Conservation (phyloP, 371 early-diverging fungal species). For the Thermomucor indicae-seudaticae region DNA sequence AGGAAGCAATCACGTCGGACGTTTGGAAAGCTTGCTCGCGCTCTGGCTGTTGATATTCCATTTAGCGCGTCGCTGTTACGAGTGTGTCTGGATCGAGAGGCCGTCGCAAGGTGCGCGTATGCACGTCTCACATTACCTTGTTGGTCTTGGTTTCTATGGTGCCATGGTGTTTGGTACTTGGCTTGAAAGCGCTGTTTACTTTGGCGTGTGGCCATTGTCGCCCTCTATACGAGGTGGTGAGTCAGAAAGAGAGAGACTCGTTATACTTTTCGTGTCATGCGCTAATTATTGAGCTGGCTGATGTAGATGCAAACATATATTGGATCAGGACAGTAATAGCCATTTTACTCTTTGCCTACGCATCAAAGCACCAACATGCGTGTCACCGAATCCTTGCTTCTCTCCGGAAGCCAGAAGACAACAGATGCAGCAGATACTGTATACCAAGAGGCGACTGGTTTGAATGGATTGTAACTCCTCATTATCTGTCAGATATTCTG, state of each 20-base stretch:
- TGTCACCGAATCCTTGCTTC: conserved; percentile 65
- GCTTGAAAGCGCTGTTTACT: conserved; percentile 33
- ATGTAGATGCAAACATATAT: neutral
- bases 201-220: conserved; percentile 17
- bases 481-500: conserved; percentile 74
- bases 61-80: conserved; percentile 58
- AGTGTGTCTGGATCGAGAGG: conserved; percentile 55
- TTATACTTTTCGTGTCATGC: no score
- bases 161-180: conserved; percentile 47
- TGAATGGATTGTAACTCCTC: conserved; percentile 59
- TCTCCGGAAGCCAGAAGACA: conserved; percentile 27
- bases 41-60: conserved; percentile 51
- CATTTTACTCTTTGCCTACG: conserved; percentile 36
- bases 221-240: neutral
- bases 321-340: conserved; percentile 6
- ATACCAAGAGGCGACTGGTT: conserved; percentile 77
- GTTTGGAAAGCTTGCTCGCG: conserved; percentile 27
- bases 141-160: conserved; percentile 68
- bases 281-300: neutral
- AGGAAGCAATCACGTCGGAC: conserved; percentile 14
- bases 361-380: conserved; percentile 59
- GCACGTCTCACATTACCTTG: conserved; percentile 64
- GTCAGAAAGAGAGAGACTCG: no score
- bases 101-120: conserved; percentile 56
- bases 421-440: conserved; percentile 23